Evolutionary conservation across 2,329 filamentous ascomycete genomes (phyloP), one percentile per base, ranked within the genome.

Genomic region (Diaporthe caulivora): DNA sequence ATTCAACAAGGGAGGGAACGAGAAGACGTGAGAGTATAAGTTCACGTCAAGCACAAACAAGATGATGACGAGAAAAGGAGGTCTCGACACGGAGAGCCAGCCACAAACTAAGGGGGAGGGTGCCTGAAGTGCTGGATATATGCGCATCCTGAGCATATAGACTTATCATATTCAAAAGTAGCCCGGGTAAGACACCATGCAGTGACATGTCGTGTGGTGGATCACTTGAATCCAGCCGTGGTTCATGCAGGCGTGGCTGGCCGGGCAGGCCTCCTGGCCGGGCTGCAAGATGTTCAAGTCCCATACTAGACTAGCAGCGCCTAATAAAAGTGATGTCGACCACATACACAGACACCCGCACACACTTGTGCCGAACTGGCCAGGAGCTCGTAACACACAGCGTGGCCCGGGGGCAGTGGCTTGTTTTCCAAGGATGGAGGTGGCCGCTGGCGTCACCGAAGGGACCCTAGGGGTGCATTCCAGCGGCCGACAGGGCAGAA

Each of bases 391-490:
- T 21, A 67, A 40, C 40, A 26, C 40, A 44, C 58, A 47, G 10
- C 8, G 10, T 11, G 57, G 15, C 24, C n/a, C 5, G 17, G 24
- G 3, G 37, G 24, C 24, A 13, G n/a, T 51, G 37, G 37, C n/a
- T 18, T 34, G n/a, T 65, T 26, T 53, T 53, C 62, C 62, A 67
- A 67, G 62, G 62, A 53, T 71, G 31, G 69, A 62, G 55, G 47
- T 24, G 44, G 13, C 31, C 17, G 17, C 55, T 71, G 55, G 55
- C 55, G 69, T 71, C 69, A 71, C 69, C 37, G 24, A 42, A 5
- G 69, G 51, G 69, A 71, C 55, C n/a, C 55, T 62, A 29, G 53
- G 55, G 68, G 55, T 71, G 44, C 68, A 71, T 71, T 71, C 68
- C 55, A 71, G 29, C 42, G 55, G 68, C 42, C 34, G 54, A 42